Conservation (phyloP, 2,329 filamentous ascomycete species). For the Chrysoporthe cubensis region DNA sequence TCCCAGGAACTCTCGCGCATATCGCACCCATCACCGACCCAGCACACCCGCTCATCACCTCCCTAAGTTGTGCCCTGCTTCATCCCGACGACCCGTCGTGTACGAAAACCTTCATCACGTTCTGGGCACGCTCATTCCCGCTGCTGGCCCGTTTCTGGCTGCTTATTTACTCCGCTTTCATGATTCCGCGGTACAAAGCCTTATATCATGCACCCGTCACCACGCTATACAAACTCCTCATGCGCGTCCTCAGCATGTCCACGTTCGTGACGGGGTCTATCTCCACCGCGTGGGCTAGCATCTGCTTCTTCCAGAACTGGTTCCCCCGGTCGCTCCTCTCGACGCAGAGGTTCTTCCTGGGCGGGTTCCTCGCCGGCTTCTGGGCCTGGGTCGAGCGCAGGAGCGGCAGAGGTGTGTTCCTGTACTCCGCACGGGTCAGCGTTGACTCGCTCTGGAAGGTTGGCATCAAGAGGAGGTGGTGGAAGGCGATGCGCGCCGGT, state of each 20-base stretch:
- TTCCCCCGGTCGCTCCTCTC: slow-evolving; percentile 76
- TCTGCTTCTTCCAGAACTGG: slow-evolving; percentile 85
- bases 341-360: slow-evolving; percentile 86
- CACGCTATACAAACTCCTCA: slow-evolving; percentile 68
- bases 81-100: slow-evolving; percentile 90
- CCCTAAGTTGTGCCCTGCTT: slow-evolving; percentile 85
- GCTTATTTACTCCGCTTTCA: slow-evolving; percentile 71
- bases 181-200: slow-evolving; percentile 68
- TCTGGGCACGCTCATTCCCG: slow-evolving; percentile 84
- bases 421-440: slow-evolving; percentile 79
- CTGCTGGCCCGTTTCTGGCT: slow-evolving; percentile 77
- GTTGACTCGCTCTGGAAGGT: slow-evolving; percentile 90
- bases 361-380: slow-evolving; percentile 81
- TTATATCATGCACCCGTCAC: slow-evolving; percentile 72
- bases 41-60: slow-evolving; percentile 84
- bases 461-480: slow-evolving; percentile 87
- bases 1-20: slow-evolving; percentile 66
- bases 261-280: slow-evolving; percentile 82
- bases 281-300: slow-evolving; percentile 82
- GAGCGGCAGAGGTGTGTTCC: slow-evolving; percentile 68
- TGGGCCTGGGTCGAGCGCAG: slow-evolving; percentile 79
- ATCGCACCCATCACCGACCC: slow-evolving; percentile 80
- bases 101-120: slow-evolving; percentile 82
- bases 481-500: slow-evolving; percentile 79
- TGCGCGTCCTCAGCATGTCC: slow-evolving; percentile 72